Evolutionary conservation across 345 rosid genomes (phyloP).

Genomic region (Gossypium turneri): DNA sequence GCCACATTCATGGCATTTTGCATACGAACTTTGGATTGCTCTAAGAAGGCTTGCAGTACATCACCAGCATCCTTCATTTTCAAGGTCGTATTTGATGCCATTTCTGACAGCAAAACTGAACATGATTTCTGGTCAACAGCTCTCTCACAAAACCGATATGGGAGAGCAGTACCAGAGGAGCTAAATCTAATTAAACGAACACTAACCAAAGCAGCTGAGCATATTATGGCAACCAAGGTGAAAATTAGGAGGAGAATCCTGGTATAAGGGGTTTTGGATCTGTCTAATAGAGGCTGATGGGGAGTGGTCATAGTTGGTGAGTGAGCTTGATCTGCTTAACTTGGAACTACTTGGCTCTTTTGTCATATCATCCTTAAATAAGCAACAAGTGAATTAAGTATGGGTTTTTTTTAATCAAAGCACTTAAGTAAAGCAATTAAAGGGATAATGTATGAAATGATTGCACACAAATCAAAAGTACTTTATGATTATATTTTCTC

Average conservation of each 20-base stretch:
- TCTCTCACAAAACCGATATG: conserved; percentile 32
- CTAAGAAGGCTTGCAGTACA: conserved; percentile 39
- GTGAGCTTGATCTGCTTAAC: not conserved
- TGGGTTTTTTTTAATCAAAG: not conserved
- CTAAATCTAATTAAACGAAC: conserved; percentile 16
- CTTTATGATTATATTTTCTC: not conserved
- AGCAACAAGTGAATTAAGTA: not conserved
- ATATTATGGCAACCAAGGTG: conserved; percentile 36
- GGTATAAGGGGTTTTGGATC: conserved; percentile 29
- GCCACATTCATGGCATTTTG: conserved; percentile 22
- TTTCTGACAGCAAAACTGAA: conserved; percentile 34
- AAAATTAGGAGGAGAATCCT: conserved; percentile 34
- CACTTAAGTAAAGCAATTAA: not conserved
- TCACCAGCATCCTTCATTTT: conserved; percentile 19
- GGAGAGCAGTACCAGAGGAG: conserved; percentile 8
- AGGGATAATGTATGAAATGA: not conserved
- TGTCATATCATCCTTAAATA: conserved; percentile 9
- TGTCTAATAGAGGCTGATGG: conserved; percentile 43
- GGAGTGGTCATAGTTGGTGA: conserved; percentile 24
- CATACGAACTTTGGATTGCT: conserved; percentile 27
- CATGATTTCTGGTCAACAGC: conserved; percentile 42
- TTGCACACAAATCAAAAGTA: not conserved
- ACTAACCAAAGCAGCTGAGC: conserved; percentile 28
- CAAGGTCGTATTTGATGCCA: conserved; percentile 19
- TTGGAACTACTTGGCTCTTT: not conserved